Conservation (phyloP, 2,329 filamentous ascomycete species). For the Gnomoniopsis sp. region DNA sequence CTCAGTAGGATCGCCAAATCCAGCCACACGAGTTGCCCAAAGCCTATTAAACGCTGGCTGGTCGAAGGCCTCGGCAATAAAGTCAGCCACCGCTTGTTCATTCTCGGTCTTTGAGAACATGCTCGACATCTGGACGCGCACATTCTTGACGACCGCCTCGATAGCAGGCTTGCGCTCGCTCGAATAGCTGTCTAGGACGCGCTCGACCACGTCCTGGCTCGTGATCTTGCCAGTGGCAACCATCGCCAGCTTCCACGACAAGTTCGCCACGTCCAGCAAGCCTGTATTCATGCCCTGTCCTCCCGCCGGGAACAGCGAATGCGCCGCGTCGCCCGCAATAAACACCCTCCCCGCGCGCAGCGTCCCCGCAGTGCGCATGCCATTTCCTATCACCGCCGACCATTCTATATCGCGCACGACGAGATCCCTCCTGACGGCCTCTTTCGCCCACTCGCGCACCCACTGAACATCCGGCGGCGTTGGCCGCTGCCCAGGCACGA, state of each 20-base stretch:
- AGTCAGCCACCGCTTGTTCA: slow-evolving; percentile 2
- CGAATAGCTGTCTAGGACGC: slow-evolving; percentile 15
- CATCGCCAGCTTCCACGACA: slow-evolving; percentile 48
- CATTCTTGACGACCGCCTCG: slow-evolving; percentile 1
- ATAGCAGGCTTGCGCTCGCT: background rate
- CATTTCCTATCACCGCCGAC: slow-evolving; percentile 6
- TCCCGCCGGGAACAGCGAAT: slow-evolving; percentile 52
- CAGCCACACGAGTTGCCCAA: slow-evolving; percentile 8
- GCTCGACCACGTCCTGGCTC: background rate
- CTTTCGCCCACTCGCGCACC: background rate
- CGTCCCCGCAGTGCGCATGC: slow-evolving; percentile 30
- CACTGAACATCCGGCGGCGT: background rate
- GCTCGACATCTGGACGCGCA: background rate
- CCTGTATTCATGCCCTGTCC: slow-evolving; percentile 59
- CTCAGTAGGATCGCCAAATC: slow-evolving; percentile 11
- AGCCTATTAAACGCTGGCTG: slow-evolving; percentile 4
- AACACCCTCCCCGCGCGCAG: slow-evolving; percentile 48
- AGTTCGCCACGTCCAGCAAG: slow-evolving; percentile 50
- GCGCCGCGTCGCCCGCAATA: slow-evolving; percentile 54
- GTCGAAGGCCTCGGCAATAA: slow-evolving; percentile 7
- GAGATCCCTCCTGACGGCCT: background rate
- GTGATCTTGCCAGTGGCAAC: background rate
- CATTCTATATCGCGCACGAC: slow-evolving; percentile 5
- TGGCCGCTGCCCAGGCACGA: background rate
- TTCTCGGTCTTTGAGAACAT: background rate